phyloP scores from a whole-genome alignment of 306 rosid genomes.

The Corylus americana region DNA sequence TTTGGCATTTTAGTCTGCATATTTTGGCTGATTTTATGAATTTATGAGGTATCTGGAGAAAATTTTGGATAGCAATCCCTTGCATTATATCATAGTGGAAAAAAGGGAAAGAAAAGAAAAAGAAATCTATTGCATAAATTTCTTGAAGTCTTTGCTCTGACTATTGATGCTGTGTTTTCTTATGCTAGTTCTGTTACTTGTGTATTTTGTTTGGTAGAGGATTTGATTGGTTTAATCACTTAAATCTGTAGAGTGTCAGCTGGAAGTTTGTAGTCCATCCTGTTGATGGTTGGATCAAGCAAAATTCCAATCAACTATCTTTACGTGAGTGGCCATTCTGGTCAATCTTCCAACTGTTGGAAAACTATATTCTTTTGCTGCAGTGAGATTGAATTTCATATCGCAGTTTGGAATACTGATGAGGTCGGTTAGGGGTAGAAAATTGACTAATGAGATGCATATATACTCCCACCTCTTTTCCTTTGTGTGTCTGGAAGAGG shows the following conservation, averaged over 20 bases:
- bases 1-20: background rate
- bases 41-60: background rate
- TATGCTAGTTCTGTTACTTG: background rate
- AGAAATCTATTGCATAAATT: background rate
- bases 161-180: background rate
- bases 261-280: background rate
- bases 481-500: conserved; percentile 24
- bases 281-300: background rate
- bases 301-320: background rate
- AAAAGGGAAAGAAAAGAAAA: background rate
- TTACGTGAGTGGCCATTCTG: background rate
- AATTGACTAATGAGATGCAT: background rate
- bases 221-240: background rate
- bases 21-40: background rate
- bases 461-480: background rate
- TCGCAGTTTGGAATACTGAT: background rate
- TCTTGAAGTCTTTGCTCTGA: background rate
- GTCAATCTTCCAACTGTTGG: background rate
- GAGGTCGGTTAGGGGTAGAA: background rate
- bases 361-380: background rate
- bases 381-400: too few species aligned
- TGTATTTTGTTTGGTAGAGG: background rate
- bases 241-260: background rate
- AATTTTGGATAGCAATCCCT: background rate
- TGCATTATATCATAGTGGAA: background rate